Percentiles rank a stretch among this genome's conserved stretches.
Conservation (phyloP, 768 basidiomycete species). For the Mycena galericulata region DNA sequence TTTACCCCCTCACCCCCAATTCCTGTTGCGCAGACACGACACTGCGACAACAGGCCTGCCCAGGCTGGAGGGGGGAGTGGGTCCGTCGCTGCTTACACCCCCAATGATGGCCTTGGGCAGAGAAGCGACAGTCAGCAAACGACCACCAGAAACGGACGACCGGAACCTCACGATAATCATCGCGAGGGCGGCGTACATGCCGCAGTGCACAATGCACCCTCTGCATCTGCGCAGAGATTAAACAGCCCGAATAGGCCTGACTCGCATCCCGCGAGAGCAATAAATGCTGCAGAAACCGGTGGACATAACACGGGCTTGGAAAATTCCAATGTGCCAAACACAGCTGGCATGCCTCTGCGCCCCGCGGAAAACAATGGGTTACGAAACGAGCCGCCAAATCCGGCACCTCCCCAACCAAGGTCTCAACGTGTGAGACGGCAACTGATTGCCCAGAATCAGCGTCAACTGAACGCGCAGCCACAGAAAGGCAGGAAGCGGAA, state of each 20-base stretch:
- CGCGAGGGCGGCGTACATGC: not conserved
- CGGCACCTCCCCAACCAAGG: not conserved
- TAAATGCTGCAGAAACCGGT: not conserved
- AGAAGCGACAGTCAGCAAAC: not conserved
- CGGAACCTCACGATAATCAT: not conserved
- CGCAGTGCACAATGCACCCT: not conserved
- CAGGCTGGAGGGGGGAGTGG: constrained; percentile 10
- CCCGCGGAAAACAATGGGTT: not conserved
- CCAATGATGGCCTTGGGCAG: constrained; percentile 2
- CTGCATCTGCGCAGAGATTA: not conserved
- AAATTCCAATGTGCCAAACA: not conserved
- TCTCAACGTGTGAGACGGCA: not conserved
- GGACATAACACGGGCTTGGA: not conserved
- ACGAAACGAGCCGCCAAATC: not conserved
- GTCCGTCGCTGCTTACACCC: not conserved
- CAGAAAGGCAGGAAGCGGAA: not conserved
- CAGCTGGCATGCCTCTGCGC: not conserved
- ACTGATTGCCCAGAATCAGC: not conserved
- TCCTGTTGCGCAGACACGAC: not conserved
- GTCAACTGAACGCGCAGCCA: not conserved
- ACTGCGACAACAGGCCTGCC: not conserved
- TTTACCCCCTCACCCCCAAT: not conserved
- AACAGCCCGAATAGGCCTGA: not conserved
- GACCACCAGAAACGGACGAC: not conserved
- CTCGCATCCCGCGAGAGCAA: not conserved